phyloP scores from a whole-genome alignment of 1,284 basidiomycete genomes.

The Ceratobasidium sp. region DNA sequence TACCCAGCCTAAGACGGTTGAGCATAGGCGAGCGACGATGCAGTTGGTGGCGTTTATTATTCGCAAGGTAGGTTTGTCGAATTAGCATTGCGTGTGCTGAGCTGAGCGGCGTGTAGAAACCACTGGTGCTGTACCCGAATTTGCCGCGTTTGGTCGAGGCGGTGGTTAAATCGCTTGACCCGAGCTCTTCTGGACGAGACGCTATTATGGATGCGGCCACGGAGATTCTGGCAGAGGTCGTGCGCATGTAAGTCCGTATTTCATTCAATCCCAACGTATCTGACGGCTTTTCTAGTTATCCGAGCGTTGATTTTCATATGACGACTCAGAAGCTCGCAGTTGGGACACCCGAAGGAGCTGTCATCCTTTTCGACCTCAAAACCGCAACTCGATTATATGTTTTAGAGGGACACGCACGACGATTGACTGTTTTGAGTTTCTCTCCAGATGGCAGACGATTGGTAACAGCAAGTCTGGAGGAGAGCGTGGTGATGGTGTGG shows the following conservation, averaged over 20 bases:
- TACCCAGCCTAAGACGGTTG: slow-evolving; percentile 80
- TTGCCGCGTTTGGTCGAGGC: slow-evolving; percentile 93
- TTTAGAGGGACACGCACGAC: slow-evolving; percentile 88
- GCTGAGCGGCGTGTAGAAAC: slow-evolving; percentile 70
- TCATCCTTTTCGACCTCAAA: slow-evolving; percentile 97
- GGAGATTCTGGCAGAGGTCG: slow-evolving; percentile 91
- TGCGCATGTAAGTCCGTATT: slow-evolving; percentile 77
- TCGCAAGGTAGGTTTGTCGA: slow-evolving; percentile 72
- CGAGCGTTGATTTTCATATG: slow-evolving; percentile 92
- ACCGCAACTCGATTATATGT: slow-evolving; percentile 96
- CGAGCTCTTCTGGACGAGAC: slow-evolving; percentile 88
- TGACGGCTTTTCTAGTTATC: slow-evolving; percentile 73
- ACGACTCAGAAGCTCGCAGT: slow-evolving; percentile 90
- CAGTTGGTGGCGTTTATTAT: slow-evolving; percentile 95
- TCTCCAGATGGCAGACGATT: slow-evolving; percentile 93
- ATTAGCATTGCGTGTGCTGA: neutral
- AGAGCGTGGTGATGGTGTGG: slow-evolving; percentile 87
- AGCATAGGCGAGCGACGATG: slow-evolving; percentile 90
- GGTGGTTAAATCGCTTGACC: slow-evolving; percentile 96
- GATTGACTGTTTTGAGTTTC: slow-evolving; percentile 86
- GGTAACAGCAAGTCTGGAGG: slow-evolving; percentile 89
- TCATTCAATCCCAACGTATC: neutral
- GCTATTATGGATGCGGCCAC: slow-evolving; percentile 92
- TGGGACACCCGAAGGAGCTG: slow-evolving; percentile 93
- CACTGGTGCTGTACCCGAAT: slow-evolving; percentile 87